Evolutionary conservation across 495 filamentous ascomycete genomes (phyloP).

Genomic region (Xylaria cubensis): DNA sequence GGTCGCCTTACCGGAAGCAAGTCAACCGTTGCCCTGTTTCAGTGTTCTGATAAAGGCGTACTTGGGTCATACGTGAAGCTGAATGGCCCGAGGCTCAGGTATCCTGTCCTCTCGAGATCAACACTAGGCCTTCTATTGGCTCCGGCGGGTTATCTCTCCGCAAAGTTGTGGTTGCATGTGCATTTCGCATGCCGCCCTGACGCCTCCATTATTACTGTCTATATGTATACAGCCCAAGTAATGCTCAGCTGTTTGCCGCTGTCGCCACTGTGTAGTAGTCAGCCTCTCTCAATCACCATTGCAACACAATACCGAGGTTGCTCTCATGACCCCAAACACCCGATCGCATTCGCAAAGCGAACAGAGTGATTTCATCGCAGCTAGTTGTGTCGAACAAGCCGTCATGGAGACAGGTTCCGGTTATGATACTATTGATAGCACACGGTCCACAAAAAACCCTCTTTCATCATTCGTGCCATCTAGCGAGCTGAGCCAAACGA

Average conservation of each 20-base stretch:
- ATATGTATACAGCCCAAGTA: background rate
- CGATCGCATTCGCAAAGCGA: constrained; percentile 27
- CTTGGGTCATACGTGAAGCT: constrained; percentile 19
- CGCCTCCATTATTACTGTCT: background rate
- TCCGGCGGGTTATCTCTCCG: constrained; percentile 18
- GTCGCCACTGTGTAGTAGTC: constrained; percentile 3
- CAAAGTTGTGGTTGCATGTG: constrained; percentile 19
- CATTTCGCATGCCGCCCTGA: constrained; percentile 11
- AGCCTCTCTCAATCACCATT: background rate
- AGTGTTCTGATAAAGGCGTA: constrained; percentile 14
- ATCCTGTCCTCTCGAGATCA: constrained; percentile 11
- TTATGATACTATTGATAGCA: constrained; percentile 29
- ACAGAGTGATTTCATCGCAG: constrained; percentile 1
- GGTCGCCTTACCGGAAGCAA: constrained; percentile 27
- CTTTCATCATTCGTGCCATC: constrained; percentile 19
- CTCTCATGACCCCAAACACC: constrained; percentile 10
- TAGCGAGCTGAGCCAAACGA: constrained; percentile 28
- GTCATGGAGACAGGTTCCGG: constrained; percentile 5
- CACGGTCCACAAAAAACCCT: constrained; percentile 13
- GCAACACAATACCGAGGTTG: constrained; percentile 6
- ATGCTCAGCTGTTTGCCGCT: constrained; percentile 6
- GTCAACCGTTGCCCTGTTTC: constrained; percentile 27
- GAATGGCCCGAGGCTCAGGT: constrained; percentile 20
- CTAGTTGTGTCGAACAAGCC: constrained; percentile 2
- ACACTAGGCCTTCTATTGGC: constrained; percentile 4